Percentiles rank a stretch among this genome's conserved stretches.
Conservation (phyloP, 2,329 filamentous ascomycete species). For the Penicillium thymicola region DNA sequence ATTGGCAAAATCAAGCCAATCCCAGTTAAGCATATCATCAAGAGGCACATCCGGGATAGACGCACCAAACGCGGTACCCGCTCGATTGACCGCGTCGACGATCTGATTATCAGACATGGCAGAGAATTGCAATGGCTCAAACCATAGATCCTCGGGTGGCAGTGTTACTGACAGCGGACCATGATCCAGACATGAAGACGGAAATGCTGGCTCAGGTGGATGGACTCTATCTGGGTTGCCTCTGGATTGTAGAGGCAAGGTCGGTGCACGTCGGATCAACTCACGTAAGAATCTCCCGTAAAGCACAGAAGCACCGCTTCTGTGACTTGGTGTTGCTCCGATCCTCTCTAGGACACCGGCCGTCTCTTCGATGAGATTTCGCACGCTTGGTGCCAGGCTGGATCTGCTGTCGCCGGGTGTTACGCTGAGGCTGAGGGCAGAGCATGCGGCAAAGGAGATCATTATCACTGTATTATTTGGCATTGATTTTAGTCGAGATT, state of each 20-base stretch:
- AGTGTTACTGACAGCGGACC: conserved; percentile 19
- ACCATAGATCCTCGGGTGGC: conserved; percentile 39
- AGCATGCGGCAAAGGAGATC: conserved; percentile 72
- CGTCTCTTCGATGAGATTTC: conserved; percentile 64
- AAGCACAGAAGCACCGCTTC: conserved; percentile 63
- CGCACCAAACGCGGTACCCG: conserved; percentile 58
- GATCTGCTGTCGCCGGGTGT: conserved; percentile 55
- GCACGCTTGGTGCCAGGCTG: conserved; percentile 60
- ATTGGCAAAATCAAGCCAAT: conserved; percentile 52
- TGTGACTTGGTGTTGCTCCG: conserved; percentile 62
- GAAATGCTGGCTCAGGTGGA: conserved; percentile 13
- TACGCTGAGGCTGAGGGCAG: conserved; percentile 62
- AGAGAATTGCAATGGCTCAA: conserved; percentile 60
- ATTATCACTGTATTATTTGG: conserved; percentile 76
- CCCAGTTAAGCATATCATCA: conserved; percentile 58
- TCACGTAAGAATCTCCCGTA: conserved; percentile 57
- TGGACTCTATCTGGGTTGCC: conserved; percentile 6
- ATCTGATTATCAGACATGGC: conserved; percentile 69
- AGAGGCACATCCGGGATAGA: conserved; percentile 56
- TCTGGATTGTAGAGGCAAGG: conserved; percentile 15
- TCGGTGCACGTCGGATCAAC: conserved; percentile 41
- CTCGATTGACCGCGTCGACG: conserved; percentile 62
- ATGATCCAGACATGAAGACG: conserved; percentile 8
- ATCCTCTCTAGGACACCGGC: conserved; percentile 67
- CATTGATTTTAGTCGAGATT: conserved; percentile 68